Conservation (phyloP, 441 rosid species). For the Jatropha multifida region DNA sequence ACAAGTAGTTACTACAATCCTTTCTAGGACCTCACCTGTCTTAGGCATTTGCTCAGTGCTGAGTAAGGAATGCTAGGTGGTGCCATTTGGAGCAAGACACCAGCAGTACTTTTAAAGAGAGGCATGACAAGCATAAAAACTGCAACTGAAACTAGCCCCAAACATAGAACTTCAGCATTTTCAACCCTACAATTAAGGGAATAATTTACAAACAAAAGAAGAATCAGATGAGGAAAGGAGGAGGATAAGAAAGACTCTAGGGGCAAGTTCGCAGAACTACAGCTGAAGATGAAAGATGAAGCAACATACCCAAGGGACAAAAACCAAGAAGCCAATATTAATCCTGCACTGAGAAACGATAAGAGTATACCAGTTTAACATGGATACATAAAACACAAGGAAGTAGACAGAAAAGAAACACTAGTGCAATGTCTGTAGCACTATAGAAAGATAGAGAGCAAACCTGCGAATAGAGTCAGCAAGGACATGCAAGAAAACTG, state of each 20-base stretch:
- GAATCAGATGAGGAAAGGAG: constrained; percentile 7
- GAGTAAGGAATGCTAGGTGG: constrained; percentile 88
- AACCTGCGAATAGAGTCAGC: constrained; percentile 98
- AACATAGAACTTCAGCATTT: constrained; percentile 90
- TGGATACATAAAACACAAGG: constrained; percentile 13
- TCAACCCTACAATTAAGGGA: constrained; percentile 54
- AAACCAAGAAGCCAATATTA: constrained; percentile 94
- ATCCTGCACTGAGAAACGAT: constrained; percentile 83
- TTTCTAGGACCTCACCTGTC: constrained; percentile 57
- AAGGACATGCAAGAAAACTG: constrained; percentile 91
- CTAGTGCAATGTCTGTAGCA: neutral
- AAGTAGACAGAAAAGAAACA: neutral
- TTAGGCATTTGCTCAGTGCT: constrained; percentile 80
- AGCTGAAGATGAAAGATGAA: constrained; percentile 14
- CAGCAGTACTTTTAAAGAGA: constrained; percentile 72
- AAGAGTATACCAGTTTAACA: constrained; percentile 39
- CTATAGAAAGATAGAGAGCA: constrained; percentile 18
- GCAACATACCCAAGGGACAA: constrained; percentile 76
- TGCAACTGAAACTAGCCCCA: constrained; percentile 80
- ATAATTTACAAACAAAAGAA: constrained; percentile 18
- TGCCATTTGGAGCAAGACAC: constrained; percentile 90
- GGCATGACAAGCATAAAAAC: constrained; percentile 91
- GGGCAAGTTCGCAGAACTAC: neutral
- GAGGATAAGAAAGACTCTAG: neutral
- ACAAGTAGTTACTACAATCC: neutral